Base-by-base conservation (phyloP, 2,329 filamentous ascomycete species). In the Periconia macrospinosa region DNA sequence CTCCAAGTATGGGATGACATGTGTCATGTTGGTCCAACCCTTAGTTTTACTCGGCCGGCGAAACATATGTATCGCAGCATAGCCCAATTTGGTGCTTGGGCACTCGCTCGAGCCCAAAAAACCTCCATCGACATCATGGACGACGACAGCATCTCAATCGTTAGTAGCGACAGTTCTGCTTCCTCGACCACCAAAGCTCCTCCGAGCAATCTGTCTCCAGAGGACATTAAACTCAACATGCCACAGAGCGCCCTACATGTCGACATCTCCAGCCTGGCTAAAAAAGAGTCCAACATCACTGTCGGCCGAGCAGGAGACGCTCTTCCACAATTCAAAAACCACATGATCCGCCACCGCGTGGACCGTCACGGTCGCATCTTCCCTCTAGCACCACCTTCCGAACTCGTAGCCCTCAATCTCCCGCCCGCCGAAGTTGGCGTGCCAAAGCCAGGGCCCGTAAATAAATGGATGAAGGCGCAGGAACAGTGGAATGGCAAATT, bases 1-100 rank as follows among this genome's bases (percentile, higher is more conserved):
- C 81, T 99, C 2, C 94, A 97, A 70, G 88, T 97, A 1, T 97
- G 93, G 92, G 93, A 97, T 53, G 90, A 96, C 64, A 78, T 97
- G 2, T 97, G 94, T 66, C 93, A 97, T 69, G 92, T 96, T 6
- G 87, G 89, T 0, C 91, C 93, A 1, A 97, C 92, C 0, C 81
- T 97, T n/a, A 96, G 91, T 65, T 97, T 96, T 71, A 97, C 93
- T 0, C 84, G 88, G n/a, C 94, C 94, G 0, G 94, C 93, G 44
- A 97, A 97, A 72, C 90, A 89, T 75, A 97, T 97, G 92, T 97
- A 91, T 71, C 85, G 93, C 45, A 90, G 91, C 1, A 86, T 97
- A 49, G 90, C 94, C 0, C 93, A 97, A 62, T 97, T 99, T 67
- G 89, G 92, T 2, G 91, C 92, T 0, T 97, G 92, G 92, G 89